Evolutionary conservation across 148 eudicot species (phyloP).

Genomic region (Talinum fruticosum): DNA sequence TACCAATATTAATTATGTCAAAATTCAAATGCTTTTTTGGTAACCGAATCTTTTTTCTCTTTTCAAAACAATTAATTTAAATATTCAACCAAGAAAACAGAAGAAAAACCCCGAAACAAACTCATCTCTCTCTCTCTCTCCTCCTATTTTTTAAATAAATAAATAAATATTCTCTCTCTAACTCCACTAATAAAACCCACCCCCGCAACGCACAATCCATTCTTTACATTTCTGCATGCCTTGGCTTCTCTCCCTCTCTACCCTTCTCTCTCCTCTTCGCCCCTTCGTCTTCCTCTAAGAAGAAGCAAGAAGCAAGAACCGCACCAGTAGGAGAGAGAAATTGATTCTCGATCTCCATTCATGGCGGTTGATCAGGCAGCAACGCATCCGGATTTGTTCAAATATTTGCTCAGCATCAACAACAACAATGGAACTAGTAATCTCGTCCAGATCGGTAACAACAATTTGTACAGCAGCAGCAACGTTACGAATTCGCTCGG

Average conservation of each 20-base stretch:
- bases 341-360: not conserved
- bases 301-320: not conserved
- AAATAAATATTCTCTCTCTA: not conserved
- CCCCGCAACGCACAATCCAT: not conserved
- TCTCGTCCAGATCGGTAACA: not conserved
- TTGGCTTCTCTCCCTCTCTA: not conserved
- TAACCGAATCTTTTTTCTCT: constrained; percentile 3
- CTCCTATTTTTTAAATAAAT: not conserved
- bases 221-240: constrained; percentile 10
- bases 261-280: not conserved
- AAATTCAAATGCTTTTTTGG: constrained; percentile 1
- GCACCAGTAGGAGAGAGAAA: not conserved
- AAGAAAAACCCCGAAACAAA: not conserved
- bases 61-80: not conserved
- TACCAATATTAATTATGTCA: no score
- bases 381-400: not conserved
- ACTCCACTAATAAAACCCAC: not conserved
- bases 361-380: constrained; percentile 15
- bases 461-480: not conserved
- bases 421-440: not conserved
- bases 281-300: not conserved
- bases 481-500: not conserved
- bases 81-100: not conserved
- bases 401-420: not conserved
- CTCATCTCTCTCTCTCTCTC: not conserved